Conservation (phyloP, 257 asterid genomes). For the Verbena officinalis region DNA sequence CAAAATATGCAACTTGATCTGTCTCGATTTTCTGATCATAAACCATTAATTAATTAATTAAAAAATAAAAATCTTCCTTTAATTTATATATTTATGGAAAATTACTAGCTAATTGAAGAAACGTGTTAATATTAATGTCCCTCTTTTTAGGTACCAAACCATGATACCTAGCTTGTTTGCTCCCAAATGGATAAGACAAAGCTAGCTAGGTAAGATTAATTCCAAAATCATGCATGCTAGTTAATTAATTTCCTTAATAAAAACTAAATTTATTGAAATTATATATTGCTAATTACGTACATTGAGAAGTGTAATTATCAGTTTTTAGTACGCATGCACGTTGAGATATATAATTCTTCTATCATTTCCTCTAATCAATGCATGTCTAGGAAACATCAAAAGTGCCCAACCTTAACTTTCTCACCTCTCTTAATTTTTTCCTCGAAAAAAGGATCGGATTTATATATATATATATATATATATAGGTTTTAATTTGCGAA, state of each 20-base stretch:
- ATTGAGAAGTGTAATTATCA: background rate
- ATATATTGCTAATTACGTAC: slow-evolving; percentile 8
- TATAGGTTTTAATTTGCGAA: too few species aligned
- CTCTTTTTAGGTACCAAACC: slow-evolving; percentile 3
- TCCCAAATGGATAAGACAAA: slow-evolving; percentile 20
- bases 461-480: too few species aligned
- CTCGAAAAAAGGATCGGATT: background rate
- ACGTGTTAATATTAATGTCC: background rate
- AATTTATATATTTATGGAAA: too few species aligned
- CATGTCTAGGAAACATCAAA: slow-evolving; percentile 20
- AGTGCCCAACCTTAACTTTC: slow-evolving; percentile 19
- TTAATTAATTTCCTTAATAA: background rate
- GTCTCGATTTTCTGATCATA: too few species aligned
- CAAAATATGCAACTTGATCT: too few species aligned
- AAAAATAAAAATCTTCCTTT: too few species aligned
- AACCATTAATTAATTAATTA: too few species aligned
- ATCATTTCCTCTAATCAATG: slow-evolving; percentile 14
- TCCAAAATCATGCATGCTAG: background rate
- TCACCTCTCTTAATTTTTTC: slow-evolving; percentile 7
- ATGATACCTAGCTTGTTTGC: background rate
- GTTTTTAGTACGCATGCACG: slow-evolving; percentile 13
- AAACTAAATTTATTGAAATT: background rate
- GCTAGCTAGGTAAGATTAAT: slow-evolving; percentile 10
- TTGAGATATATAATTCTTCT: slow-evolving; percentile 29
- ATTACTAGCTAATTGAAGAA: too few species aligned